Evolutionary conservation across 1,139 yeast species (phyloP).

Genomic region (Debaryomyces udenii): DNA sequence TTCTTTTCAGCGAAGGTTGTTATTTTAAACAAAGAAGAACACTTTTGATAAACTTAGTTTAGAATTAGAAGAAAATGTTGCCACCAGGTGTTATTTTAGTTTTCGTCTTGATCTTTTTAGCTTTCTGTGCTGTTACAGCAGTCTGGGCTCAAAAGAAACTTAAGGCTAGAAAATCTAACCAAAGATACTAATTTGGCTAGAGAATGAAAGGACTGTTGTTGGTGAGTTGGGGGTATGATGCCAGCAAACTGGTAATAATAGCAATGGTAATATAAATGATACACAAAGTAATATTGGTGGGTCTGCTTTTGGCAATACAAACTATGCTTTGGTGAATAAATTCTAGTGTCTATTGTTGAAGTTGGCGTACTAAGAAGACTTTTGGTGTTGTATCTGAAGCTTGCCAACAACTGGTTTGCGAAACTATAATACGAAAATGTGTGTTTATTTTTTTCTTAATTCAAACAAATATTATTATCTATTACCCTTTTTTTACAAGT

Average conservation of each 20-base stretch:
- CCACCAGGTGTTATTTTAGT: conserved; percentile 58
- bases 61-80: conserved; percentile 34
- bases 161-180: conserved; percentile 49
- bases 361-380: neutral
- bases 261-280: conserved; percentile 4
- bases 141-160: conserved; percentile 41
- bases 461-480: conserved; percentile 14
- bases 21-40: conserved; percentile 9
- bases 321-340: conserved; percentile 7
- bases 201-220: neutral
- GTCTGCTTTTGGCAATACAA: neutral
- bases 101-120: conserved; percentile 49
- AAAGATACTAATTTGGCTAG: conserved; percentile 42
- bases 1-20: conserved; percentile 14
- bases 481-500: conserved; percentile 10
- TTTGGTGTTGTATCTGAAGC: conserved; percentile 1
- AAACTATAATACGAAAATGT: conserved; percentile 7
- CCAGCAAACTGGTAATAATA: conserved; percentile 1
- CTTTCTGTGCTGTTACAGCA: conserved; percentile 39
- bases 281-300: neutral
- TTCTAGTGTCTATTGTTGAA: neutral
- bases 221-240: conserved; percentile 1
- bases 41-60: conserved; percentile 9
- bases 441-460: conserved; percentile 3
- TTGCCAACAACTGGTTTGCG: neutral